Conservation (phyloP, 805 yeast species). For the Ogataea pignaliae region DNA sequence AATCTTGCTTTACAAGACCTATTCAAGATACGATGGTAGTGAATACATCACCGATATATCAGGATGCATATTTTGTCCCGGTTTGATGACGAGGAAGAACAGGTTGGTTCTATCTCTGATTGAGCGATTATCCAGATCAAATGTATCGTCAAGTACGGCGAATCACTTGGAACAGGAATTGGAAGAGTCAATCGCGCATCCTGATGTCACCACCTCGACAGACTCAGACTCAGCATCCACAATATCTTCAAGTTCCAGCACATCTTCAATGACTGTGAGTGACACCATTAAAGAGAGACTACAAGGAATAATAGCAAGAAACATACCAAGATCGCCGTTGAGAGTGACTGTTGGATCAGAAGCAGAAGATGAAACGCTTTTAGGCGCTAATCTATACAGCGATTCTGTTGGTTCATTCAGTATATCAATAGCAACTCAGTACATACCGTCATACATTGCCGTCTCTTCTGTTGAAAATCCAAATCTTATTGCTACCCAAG, state of each 20-base stretch:
- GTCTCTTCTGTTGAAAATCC: conserved; percentile 46
- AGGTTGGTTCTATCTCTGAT: conserved; percentile 63
- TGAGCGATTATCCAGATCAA: conserved; percentile 53
- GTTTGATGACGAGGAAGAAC: conserved; percentile 66
- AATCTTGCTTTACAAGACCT: conserved; percentile 58
- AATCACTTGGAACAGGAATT: conserved; percentile 36
- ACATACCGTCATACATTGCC: conserved; percentile 57
- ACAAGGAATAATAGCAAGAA: conserved; percentile 63
- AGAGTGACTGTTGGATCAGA: conserved; percentile 53
- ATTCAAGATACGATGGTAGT: conserved; percentile 35
- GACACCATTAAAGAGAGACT: conserved; percentile 57
- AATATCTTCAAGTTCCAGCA: conserved; percentile 10
- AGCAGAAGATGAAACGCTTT: conserved; percentile 27
- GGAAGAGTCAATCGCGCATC: conserved; percentile 28
- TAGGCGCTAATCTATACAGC: conserved; percentile 39
- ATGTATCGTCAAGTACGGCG: conserved; percentile 24
- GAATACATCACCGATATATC: conserved; percentile 57
- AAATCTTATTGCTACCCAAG: conserved; percentile 42
- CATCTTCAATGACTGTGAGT: conserved; percentile 5
- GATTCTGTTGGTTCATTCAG: conserved; percentile 68
- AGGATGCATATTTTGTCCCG: conserved; percentile 71
- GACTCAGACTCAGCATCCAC: conserved; percentile 22
- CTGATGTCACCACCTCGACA: conserved; percentile 15
- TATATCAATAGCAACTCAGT: conserved; percentile 46
- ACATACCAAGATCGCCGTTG: conserved; percentile 54